Evolutionary conservation across 441 rosid species (phyloP), one percentile per base, ranked within the genome.

Genomic region (Corymbia citriodora): DNA sequence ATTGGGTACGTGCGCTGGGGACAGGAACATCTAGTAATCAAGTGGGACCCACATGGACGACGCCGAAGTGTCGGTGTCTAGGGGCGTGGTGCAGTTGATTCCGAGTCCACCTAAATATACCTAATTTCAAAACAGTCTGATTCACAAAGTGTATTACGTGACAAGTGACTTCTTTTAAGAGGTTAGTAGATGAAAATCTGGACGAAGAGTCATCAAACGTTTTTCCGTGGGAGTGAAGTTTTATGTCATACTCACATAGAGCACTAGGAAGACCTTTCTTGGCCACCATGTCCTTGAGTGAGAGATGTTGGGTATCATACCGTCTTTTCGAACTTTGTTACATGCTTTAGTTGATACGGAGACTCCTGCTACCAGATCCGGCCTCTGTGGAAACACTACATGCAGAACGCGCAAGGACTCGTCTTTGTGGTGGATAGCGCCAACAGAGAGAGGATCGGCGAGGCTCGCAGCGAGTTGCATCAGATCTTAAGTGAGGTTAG

Each of bases 341-440:
- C 50, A 23, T 23, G 85, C 85, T 79, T 36, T 45, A 23, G 53
- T 79, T 79, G 85, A 79, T 79, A 13, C 23, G 52, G 85, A 79
- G 85, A 79, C 18, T 19, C n/a, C 53, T 25, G 63, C 31, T 53
- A 33, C 92, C 93, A 95, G 98, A 95, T 97, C 90, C 94, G 99
- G 88, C 93, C 96, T 8, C 33, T 96, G 74, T 97, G 98, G 99
- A 96, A 95, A 93, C 96, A 95, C 91, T 96, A 95, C 93, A 94
- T 95, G 63, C 93, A 92, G 93, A 92, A 94, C 87, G 91, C 93
- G 1, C 95, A 94, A 40, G 99, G 96, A 49, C 92, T 96, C 6
- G 94, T 95, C 91, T 97, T 96, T 87, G 97, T 96, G 63, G 97
- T 95, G 74, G 98, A 97, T 88, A 96, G 97, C 93, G 93, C 89